Conservation (phyloP, 768 basidiomycete genomes). For the Kwoniella bestiolae region DNA sequence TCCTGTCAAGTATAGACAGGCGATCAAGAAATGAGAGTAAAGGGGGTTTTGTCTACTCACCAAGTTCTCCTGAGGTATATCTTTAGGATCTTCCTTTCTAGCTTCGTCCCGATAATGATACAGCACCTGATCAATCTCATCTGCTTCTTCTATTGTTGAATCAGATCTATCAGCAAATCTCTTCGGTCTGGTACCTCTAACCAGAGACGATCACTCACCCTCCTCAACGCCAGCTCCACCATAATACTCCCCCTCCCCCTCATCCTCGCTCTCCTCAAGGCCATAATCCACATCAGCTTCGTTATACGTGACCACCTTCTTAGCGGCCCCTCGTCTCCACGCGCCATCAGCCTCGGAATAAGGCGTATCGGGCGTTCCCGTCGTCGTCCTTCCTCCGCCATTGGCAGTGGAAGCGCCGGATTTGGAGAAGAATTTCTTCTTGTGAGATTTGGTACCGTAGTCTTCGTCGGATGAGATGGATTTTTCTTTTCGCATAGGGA, state of each 20-base stretch:
- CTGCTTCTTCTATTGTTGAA: constrained; percentile 34
- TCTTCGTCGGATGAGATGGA: constrained; percentile 51
- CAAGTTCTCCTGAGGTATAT: constrained; percentile 85
- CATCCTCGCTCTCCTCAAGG: constrained; percentile 40
- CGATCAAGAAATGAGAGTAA: background rate
- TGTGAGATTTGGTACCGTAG: constrained; percentile 51
- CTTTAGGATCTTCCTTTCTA: constrained; percentile 67
- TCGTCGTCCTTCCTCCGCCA: constrained; percentile 13
- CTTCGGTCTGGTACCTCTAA: constrained; percentile 1
- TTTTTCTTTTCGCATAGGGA: constrained; percentile 36
- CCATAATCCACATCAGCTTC: constrained; percentile 55
- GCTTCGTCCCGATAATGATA: constrained; percentile 85
- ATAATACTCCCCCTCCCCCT: constrained; percentile 31
- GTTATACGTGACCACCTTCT: constrained; percentile 49
- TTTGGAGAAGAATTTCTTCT: constrained; percentile 40
- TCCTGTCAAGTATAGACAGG: no score
- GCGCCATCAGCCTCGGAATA: constrained; percentile 35
- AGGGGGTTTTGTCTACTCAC: constrained; percentile 60
- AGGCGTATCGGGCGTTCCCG: constrained; percentile 35
- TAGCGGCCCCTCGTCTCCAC: constrained; percentile 48
- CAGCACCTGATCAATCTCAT: constrained; percentile 81
- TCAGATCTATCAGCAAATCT: constrained; percentile 33
- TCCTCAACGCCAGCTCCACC: constrained; percentile 20
- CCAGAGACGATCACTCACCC: constrained; percentile 28
- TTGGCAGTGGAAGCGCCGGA: background rate